Percentiles rank a stretch among this genome's conserved stretches.
These are phyloP conservation scores for Nepenthes alata DNA, from an alignment of 179 eudicot species.

Conservation along the genomic window DNA sequence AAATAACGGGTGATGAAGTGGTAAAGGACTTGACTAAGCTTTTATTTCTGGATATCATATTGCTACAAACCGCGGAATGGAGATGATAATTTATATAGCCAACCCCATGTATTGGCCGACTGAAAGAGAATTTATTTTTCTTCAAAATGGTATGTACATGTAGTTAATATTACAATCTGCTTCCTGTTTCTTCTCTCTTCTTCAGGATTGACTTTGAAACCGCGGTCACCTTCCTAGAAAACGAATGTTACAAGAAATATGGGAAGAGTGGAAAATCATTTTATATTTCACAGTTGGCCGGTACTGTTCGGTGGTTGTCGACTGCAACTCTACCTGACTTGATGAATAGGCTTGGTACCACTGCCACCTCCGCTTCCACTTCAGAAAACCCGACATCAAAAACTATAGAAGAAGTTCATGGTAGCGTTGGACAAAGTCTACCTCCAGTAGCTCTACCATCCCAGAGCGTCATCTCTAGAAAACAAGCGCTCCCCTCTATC, in stretches of 20 bases:
- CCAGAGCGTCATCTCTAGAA: slow-evolving; percentile 13
- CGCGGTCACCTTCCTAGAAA: slow-evolving; percentile 50
- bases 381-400: slow-evolving; percentile 8
- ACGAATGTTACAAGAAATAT: slow-evolving; percentile 64
- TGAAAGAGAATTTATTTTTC: background rate
- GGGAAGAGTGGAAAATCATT: slow-evolving; percentile 70
- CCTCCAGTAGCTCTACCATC: slow-evolving; percentile 13
- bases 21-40: too few species aligned
- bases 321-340: slow-evolving; percentile 34
- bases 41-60: too few species aligned
- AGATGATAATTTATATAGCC: too few species aligned
- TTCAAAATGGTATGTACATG: background rate
- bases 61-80: too few species aligned
- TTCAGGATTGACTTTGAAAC: slow-evolving; percentile 51
- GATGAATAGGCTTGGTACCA: slow-evolving; percentile 29
- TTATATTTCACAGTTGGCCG: slow-evolving; percentile 77
- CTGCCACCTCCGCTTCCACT: slow-evolving; percentile 9
- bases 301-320: slow-evolving; percentile 84
- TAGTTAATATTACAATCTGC: background rate
- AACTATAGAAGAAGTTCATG: slow-evolving; percentile 12
- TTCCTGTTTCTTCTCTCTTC: background rate
- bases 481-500: slow-evolving; percentile 36
- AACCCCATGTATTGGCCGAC: too few species aligned
- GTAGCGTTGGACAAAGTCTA: slow-evolving; percentile 11
- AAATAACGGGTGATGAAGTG: too few species aligned